Percentiles rank a stretch among this genome's conserved stretches.
phyloP scores from a whole-genome alignment of 2,329 filamentous ascomycete species.

The Coniochaeta hoffmannii region DNA sequence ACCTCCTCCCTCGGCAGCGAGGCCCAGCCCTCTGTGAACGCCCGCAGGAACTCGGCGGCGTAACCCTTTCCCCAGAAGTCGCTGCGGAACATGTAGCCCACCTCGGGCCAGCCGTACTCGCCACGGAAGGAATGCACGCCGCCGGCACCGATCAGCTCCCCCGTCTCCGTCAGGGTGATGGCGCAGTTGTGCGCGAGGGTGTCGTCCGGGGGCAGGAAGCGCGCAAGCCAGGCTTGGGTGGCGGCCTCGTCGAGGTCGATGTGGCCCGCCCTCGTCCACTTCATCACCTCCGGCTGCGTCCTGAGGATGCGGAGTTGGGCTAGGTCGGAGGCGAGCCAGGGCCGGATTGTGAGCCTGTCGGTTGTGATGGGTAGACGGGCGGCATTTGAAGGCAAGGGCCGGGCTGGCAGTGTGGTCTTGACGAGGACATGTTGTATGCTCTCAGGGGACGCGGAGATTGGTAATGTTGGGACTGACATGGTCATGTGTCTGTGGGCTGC shows the following conservation, averaged over 20 bases:
- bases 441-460: conserved; percentile 5
- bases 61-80: conserved; percentile 49
- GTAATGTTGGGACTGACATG: not conserved
- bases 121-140: conserved; percentile 29
- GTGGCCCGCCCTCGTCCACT: conserved; percentile 38
- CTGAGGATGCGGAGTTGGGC: conserved; percentile 44
- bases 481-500: not conserved
- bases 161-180: conserved; percentile 37
- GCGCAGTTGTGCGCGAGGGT: conserved; percentile 47
- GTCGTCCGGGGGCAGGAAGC: conserved; percentile 41
- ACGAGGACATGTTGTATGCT: conserved; percentile 27
- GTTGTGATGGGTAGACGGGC: conserved; percentile 36
- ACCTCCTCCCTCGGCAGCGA: conserved; percentile 37
- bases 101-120: conserved; percentile 46
- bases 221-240: conserved; percentile 31
- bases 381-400: conserved; percentile 31
- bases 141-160: conserved; percentile 44
- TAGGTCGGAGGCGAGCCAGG: conserved; percentile 41
- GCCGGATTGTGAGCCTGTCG: conserved; percentile 47
- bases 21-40: conserved; percentile 39
- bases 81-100: conserved; percentile 50
- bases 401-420: conserved; percentile 38
- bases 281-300: conserved; percentile 54
- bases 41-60: conserved; percentile 48
- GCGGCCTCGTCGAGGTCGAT: conserved; percentile 35